These are phyloP conservation scores for Oehlia diaphana DNA, from an alignment of 192 early-diverging fungal species.

Conservation along the genomic window DNA sequence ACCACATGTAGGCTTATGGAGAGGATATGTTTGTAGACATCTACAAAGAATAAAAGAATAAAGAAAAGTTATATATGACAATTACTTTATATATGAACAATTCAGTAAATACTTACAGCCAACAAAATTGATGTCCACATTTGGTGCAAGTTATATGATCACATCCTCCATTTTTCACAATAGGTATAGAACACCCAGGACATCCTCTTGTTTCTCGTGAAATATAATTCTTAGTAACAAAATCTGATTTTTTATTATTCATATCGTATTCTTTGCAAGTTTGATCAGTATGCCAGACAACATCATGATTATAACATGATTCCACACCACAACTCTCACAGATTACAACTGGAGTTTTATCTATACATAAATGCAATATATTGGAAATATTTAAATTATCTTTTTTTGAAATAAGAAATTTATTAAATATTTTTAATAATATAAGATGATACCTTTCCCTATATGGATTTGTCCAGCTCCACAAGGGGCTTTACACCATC, in stretches of 20 bases:
- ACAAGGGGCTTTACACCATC: constrained; percentile 4
- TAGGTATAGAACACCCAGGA: constrained; percentile 11
- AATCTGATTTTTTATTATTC: constrained; percentile 3
- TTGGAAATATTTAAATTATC: background rate
- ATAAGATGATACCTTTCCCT: constrained; percentile 4
- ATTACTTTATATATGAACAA: background rate
- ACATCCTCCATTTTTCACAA: constrained; percentile 19
- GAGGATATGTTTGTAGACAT: background rate
- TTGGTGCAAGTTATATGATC: constrained; percentile 19
- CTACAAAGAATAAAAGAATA: constrained; percentile 13
- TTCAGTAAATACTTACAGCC: constrained; percentile 21
- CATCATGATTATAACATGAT: constrained; percentile 24
- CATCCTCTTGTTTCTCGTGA: background rate
- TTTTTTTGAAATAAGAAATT: background rate
- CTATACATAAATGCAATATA: background rate
- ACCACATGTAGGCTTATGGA: background rate
- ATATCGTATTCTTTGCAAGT: constrained; percentile 9
- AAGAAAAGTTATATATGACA: background rate
- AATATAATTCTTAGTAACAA: constrained; percentile 13
- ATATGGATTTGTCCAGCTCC: constrained; percentile 17
- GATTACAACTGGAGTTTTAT: constrained; percentile 10
- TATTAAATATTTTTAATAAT: background rate
- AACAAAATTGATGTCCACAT: constrained; percentile 16
- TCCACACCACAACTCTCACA: constrained; percentile 8
- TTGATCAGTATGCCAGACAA: constrained; percentile 12